These are phyloP conservation scores for Lycium ferocissimum DNA, from an alignment of 257 asterid genomes.

Conservation along the genomic window DNA sequence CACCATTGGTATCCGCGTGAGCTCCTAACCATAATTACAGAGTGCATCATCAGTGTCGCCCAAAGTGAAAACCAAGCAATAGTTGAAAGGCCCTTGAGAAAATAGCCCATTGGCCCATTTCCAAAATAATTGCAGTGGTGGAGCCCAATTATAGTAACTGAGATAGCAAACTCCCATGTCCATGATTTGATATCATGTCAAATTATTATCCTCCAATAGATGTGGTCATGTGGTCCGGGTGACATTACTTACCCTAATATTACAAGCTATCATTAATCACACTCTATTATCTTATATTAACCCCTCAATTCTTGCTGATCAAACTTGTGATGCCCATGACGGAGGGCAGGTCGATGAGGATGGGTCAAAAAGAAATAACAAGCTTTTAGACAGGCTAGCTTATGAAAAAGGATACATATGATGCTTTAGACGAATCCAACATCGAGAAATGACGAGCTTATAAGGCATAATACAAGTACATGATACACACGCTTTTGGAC, in stretches of 20 bases:
- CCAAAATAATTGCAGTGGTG: background rate
- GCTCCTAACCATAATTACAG: background rate
- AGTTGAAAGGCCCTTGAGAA: background rate
- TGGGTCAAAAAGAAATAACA: background rate
- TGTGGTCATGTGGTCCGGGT: background rate
- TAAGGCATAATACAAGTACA: background rate
- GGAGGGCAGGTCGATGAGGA: too few species aligned
- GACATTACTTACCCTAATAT: background rate
- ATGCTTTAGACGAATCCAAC: background rate
- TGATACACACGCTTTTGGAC: background rate
- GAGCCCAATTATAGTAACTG: slow-evolving; percentile 10
- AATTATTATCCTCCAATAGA: background rate
- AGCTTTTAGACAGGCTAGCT: too few species aligned
- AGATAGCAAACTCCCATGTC: background rate
- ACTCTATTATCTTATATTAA: background rate
- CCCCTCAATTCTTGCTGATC: background rate
- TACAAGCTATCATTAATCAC: background rate
- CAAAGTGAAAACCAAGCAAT: slow-evolving; percentile 26
- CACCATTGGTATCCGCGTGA: background rate
- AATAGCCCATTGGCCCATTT: background rate
- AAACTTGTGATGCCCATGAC: too few species aligned
- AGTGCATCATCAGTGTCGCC: background rate
- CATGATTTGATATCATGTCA: slow-evolving; percentile 9
- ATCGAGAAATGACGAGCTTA: background rate
- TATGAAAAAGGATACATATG: background rate